A percentile compares a stretch with the other conserved stretches of the same genome.
Evolutionary conservation across 2,329 filamentous ascomycete genomes (phyloP).

Genomic region (Diaporthe helianthi): DNA sequence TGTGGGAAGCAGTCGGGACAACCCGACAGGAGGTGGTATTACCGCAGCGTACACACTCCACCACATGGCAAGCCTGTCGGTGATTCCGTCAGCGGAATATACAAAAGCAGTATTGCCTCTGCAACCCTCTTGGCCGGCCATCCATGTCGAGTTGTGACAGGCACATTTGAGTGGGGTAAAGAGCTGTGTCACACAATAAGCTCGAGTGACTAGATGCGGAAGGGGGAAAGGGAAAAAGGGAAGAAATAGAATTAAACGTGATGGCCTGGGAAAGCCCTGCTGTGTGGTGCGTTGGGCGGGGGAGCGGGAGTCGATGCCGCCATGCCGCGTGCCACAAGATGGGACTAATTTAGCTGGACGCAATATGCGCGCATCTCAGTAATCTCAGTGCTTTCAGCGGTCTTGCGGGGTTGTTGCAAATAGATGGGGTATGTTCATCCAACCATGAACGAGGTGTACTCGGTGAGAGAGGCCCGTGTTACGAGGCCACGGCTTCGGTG

Average conservation of each 20-base stretch:
- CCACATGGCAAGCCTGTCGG: neutral
- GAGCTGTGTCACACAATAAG: neutral
- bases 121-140: neutral
- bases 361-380: conserved; percentile 10
- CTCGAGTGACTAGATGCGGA: neutral
- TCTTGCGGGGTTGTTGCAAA: conserved; percentile 11
- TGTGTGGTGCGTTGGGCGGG: neutral
- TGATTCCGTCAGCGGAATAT: neutral
- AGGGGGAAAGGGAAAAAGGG: neutral
- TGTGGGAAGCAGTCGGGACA: neutral
- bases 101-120: neutral
- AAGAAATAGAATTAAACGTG: neutral
- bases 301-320: neutral
- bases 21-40: neutral
- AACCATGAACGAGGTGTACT: neutral
- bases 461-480: conserved; percentile 9
- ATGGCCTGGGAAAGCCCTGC: neutral
- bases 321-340: neutral
- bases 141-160: neutral
- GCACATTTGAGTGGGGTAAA: neutral
- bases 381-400: neutral
- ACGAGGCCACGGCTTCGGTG: neutral
- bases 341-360: neutral
- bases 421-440: conserved; percentile 12
- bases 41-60: neutral